Evolutionary conservation across 306 rosid genomes (phyloP).

Genomic region (barrel medic (Medicago truncatula)): MtrunA17r5.0-ANR NC_053049.1:49546501-49547000

Average conservation of each 20-base stretch:
- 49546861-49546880: constrained; percentile 94
- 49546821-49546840: constrained; percentile 80
- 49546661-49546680: constrained; percentile 87
- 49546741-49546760: constrained; percentile 54
- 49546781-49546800: background rate
- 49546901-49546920: constrained; percentile 92
- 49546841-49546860: constrained; percentile 94
- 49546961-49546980: constrained; percentile 90
- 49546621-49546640: too few species aligned
- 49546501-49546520: constrained; percentile 47
- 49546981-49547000: constrained; percentile 70
- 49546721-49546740: constrained; percentile 84
- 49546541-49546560: constrained; percentile 53
- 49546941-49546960: constrained; percentile 96
- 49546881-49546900: constrained; percentile 90
- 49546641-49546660: constrained; percentile 52
- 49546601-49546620: too few species aligned
- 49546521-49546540: constrained; percentile 44
- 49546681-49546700: constrained; percentile 95
- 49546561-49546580: constrained; percentile 46
- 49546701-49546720: constrained; percentile 76
- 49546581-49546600: too few species aligned
- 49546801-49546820: constrained; percentile 36
- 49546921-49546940: constrained; percentile 98
- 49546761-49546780: too few species aligned